These are phyloP conservation scores for Clausena lansium DNA, from an alignment of 345 rosid genomes.

Conservation along the genomic window DNA sequence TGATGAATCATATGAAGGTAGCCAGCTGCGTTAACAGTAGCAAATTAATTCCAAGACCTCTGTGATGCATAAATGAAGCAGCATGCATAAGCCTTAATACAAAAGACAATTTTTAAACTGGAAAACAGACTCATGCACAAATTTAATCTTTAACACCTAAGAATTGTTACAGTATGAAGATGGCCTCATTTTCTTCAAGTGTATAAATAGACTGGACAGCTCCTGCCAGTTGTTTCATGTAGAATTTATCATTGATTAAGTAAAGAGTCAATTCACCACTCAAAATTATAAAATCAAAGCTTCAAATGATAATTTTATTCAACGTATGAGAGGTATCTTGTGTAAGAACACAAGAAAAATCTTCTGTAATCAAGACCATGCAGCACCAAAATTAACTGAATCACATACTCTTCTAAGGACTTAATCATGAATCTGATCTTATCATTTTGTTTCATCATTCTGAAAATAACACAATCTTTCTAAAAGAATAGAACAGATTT, in stretches of 20 bases:
- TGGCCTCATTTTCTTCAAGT: not conserved
- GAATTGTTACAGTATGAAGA: not conserved
- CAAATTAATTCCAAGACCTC: not conserved
- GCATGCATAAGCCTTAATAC: not conserved
- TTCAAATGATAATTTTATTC: not conserved
- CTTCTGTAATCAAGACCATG: not conserved
- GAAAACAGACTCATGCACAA: not conserved
- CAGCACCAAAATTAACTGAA: not conserved
- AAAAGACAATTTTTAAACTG: not conserved
- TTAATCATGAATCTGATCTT: not conserved
- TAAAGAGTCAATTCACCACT: not conserved
- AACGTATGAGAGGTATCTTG: not conserved
- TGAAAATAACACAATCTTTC: not conserved
- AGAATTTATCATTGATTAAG: not conserved
- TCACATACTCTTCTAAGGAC: not conserved
- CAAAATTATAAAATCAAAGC: not conserved
- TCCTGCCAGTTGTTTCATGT: not conserved
- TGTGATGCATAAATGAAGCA: not conserved
- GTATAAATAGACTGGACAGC: not conserved
- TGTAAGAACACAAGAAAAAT: not conserved
- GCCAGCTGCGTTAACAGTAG: constrained; percentile 63
- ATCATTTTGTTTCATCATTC: not conserved
- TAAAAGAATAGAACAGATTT: not conserved
- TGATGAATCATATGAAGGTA: constrained; percentile 85
- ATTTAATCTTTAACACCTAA: not conserved